Percentiles rank a stretch among this genome's conserved stretches.
phyloP scores from a whole-genome alignment of 176 grass and related monocot species.

The Chrysopogon serrulatus region DNA sequence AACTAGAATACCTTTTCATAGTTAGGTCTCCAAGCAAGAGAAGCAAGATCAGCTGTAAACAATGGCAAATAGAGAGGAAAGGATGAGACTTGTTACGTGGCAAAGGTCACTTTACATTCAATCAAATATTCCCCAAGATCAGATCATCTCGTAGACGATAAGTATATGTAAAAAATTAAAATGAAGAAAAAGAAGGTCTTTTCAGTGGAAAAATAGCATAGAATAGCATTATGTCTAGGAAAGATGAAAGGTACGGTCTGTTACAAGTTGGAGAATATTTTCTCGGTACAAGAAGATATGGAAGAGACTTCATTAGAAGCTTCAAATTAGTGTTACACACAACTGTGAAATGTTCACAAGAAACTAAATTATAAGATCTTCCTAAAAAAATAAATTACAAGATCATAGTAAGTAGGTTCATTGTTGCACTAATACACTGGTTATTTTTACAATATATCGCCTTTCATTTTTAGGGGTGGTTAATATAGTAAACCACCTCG shows the following conservation, averaged over 20 bases:
- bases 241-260: not conserved
- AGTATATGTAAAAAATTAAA: not conserved
- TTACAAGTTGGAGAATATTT: not conserved
- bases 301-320: not conserved
- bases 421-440: too few relatives aligned
- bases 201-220: not conserved
- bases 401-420: too few relatives aligned
- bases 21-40: conserved; percentile 15
- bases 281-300: not conserved
- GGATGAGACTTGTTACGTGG: conserved; percentile 27
- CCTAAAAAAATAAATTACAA: too few relatives aligned
- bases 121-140: conserved; percentile 33
- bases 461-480: not conserved
- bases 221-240: not conserved
- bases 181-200: not conserved
- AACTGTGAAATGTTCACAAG: not conserved
- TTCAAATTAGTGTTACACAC: not conserved
- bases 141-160: conserved; percentile 12
- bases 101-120: conserved; percentile 26
- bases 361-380: not conserved
- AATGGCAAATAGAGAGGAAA: not conserved
- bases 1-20: not conserved
- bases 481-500: too few relatives aligned
- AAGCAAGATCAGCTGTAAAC: conserved; percentile 4
- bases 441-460: not conserved